Evolutionary conservation across 2,329 filamentous ascomycete genomes (phyloP).

Genomic region (Bertia moriformis): DNA sequence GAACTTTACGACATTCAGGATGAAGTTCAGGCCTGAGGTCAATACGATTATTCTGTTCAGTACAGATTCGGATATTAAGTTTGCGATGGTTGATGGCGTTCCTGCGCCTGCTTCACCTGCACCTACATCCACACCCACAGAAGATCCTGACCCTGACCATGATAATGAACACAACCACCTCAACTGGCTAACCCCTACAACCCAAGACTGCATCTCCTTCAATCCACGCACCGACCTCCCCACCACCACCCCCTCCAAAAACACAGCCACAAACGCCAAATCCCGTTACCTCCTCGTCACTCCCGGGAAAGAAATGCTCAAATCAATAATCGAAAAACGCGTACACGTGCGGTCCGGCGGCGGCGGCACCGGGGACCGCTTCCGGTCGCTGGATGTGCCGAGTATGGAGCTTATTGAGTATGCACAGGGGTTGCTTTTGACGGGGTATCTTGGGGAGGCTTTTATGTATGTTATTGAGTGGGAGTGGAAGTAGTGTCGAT

Average conservation of each 20-base stretch:
- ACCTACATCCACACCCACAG: constrained; percentile 3
- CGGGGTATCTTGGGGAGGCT: constrained; percentile 11
- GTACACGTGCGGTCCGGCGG: constrained; percentile 8
- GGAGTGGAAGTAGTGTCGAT: constrained; percentile 9
- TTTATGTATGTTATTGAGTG: constrained; percentile 17
- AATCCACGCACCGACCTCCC: constrained; percentile 1
- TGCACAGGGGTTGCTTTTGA: constrained; percentile 11
- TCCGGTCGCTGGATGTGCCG: constrained; percentile 8
- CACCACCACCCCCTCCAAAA: background rate
- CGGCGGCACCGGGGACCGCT: constrained; percentile 9
- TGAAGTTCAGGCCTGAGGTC: constrained; percentile 11
- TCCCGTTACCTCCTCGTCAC: constrained; percentile 11
- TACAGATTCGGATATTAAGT: background rate
- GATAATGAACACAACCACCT: too few relatives aligned
- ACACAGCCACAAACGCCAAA: constrained; percentile 2
- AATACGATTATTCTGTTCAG: constrained; percentile 14
- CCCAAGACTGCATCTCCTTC: constrained; percentile 10
- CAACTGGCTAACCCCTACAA: constrained; percentile 12
- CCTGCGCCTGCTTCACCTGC: too few relatives aligned
- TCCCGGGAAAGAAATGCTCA: constrained; percentile 12
- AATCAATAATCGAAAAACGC: constrained; percentile 10
- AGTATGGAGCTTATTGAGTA: constrained; percentile 13
- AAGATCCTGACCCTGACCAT: too few relatives aligned
- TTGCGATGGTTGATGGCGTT: background rate
- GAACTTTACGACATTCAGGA: constrained; percentile 16